Evolutionary conservation across 257 asterid genomes (phyloP).

Genomic region (Nemophila menziesii): DNA sequence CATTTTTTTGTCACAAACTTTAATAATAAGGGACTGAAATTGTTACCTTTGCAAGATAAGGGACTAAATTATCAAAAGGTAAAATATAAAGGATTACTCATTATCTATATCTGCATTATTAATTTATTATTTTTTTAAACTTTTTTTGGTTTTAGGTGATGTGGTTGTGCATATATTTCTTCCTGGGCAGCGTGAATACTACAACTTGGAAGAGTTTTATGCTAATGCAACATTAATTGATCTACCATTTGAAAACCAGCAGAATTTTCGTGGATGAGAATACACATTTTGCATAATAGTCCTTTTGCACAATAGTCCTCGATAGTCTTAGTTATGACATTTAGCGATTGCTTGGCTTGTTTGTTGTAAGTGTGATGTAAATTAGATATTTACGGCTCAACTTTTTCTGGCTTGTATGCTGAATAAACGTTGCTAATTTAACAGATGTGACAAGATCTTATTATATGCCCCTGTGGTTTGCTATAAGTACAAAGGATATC

Average conservation of each 20-base stretch:
- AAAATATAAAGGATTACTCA: too few species aligned
- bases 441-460: too few species aligned
- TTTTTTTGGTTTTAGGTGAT: constrained; percentile 51
- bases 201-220: constrained; percentile 92
- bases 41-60: too few species aligned
- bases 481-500: too few species aligned
- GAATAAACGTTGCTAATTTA: neutral
- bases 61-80: too few species aligned
- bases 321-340: too few species aligned
- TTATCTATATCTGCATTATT: neutral
- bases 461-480: too few species aligned
- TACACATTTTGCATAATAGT: constrained; percentile 6
- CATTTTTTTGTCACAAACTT: too few species aligned
- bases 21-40: too few species aligned
- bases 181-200: constrained; percentile 63
- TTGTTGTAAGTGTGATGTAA: neutral
- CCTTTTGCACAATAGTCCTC: too few species aligned
- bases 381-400: neutral
- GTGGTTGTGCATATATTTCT: constrained; percentile 93
- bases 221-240: constrained; percentile 71
- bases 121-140: neutral
- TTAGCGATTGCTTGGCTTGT: too few species aligned
- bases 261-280: constrained; percentile 28
- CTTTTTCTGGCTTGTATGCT: neutral
- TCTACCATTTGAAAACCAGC: constrained; percentile 68